Percentiles rank a stretch among this genome's conserved stretches.
phyloP scores from a whole-genome alignment of 2,329 filamentous ascomycete species.

The Colletotrichum horii region DNA sequence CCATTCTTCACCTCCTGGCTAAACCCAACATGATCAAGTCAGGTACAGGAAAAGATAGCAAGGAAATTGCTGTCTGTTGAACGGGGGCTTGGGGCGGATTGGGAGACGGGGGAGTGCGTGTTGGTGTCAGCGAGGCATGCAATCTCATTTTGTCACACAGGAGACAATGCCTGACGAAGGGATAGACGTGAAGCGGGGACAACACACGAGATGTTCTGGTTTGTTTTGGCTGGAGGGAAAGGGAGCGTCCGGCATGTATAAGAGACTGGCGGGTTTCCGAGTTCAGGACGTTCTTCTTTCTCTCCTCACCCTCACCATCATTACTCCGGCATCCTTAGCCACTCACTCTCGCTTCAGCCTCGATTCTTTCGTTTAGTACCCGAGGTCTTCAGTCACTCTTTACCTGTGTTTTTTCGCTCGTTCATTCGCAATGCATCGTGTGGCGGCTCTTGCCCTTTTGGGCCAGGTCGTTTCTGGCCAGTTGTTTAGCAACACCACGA shows the following conservation, averaged over 20 bases:
- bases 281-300: not conserved
- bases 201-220: not conserved
- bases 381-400: constrained; percentile 17
- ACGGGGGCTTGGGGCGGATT: not conserved
- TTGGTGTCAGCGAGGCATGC: not conserved
- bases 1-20: constrained; percentile 16
- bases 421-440: constrained; percentile 6
- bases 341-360: constrained; percentile 4
- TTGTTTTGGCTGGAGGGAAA: not conserved
- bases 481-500: not conserved
- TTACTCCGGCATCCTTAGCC: constrained; percentile 17
- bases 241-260: constrained; percentile 8
- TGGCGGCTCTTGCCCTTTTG: not conserved
- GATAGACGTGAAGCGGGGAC: not conserved
- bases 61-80: not conserved
- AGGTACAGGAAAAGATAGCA: not conserved
- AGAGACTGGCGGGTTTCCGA: not conserved
- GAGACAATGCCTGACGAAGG: not conserved
- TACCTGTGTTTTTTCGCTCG: constrained; percentile 15
- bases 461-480: constrained; percentile 2
- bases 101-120: not conserved
- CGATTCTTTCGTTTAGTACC: constrained; percentile 20
- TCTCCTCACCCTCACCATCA: constrained; percentile 17
- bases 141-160: constrained; percentile 10
- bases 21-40: not conserved